These are phyloP conservation scores for Trametes versicolor DNA, from an alignment of 1,284 basidiomycete genomes.

Conservation along the genomic window DNA sequence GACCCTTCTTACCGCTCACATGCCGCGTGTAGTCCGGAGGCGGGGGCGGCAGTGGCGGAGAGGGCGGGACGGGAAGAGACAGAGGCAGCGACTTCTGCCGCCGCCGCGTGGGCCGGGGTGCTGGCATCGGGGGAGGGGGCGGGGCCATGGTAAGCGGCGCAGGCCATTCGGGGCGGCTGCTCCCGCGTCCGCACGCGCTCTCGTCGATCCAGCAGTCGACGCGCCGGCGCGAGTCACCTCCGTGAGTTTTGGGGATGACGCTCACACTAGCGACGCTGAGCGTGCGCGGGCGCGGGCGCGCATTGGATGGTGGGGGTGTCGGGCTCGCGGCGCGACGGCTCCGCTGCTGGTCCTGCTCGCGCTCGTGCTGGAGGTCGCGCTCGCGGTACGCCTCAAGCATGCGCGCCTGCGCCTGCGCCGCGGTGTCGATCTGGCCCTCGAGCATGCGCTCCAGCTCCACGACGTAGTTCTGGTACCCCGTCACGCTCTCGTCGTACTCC, in stretches of 20 bases:
- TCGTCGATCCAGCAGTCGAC: slow-evolving; percentile 25
- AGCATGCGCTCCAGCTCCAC: slow-evolving; percentile 58
- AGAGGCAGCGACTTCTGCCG: background rate
- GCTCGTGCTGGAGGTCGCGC: slow-evolving; percentile 6
- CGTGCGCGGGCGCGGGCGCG: no score
- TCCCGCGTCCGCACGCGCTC: slow-evolving; percentile 17
- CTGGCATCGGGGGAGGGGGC: slow-evolving; percentile 4
- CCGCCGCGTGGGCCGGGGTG: background rate
- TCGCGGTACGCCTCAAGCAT: slow-evolving; percentile 18
- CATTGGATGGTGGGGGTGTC: no score
- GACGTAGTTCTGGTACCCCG: slow-evolving; percentile 55
- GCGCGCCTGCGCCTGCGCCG: slow-evolving; percentile 29
- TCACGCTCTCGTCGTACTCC: slow-evolving; percentile 46
- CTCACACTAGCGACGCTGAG: no score
- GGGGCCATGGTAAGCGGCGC: slow-evolving; percentile 14
- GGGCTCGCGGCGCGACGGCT: slow-evolving; percentile 8
- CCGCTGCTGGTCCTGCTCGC: slow-evolving; percentile 13
- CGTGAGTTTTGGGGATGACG: no score
- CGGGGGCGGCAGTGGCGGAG: slow-evolving; percentile 13
- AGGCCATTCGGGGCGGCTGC: slow-evolving; percentile 8
- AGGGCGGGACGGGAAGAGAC: no score
- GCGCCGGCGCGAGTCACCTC: slow-evolving; percentile 3
- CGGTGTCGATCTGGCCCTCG: slow-evolving; percentile 46
- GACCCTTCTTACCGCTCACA: slow-evolving; percentile 40
- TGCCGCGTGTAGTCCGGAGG: slow-evolving; percentile 38